Percentiles rank a stretch among this genome's conserved stretches.
Evolutionary conservation across 352 stramenopile genomes (phyloP).

Genomic region (Halophytophthora polymorphica): DNA sequence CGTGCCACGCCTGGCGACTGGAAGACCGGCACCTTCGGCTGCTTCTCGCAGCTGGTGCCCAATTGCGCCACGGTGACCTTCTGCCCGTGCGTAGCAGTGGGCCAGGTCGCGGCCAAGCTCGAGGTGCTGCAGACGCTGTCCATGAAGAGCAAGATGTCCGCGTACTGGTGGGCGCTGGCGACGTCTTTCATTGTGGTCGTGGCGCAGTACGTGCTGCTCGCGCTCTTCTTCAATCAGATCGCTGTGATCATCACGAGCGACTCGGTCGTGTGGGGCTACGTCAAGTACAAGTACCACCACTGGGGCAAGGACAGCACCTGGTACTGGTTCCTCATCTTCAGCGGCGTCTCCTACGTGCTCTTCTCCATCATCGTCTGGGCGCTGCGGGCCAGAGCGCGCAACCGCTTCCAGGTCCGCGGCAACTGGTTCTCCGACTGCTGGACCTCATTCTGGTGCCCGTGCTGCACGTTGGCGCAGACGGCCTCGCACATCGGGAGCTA

Average conservation of each 20-base stretch:
- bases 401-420: slow-evolving; percentile 13
- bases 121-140: slow-evolving; percentile 25
- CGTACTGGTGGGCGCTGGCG: slow-evolving; percentile 20
- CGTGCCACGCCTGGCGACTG: slow-evolving; percentile 12
- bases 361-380: slow-evolving; percentile 22
- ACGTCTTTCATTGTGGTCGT: slow-evolving; percentile 17
- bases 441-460: slow-evolving; percentile 25
- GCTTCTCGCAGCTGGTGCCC: slow-evolving; percentile 33
- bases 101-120: slow-evolving; percentile 31
- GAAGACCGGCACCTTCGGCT: slow-evolving; percentile 28
- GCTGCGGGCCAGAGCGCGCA: slow-evolving; percentile 11
- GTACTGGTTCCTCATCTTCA: slow-evolving; percentile 24
- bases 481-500: slow-evolving; percentile 51
- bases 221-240: slow-evolving; percentile 23
- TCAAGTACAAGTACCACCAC: slow-evolving; percentile 31
- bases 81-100: slow-evolving; percentile 34
- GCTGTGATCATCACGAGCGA: slow-evolving; percentile 18
- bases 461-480: slow-evolving; percentile 43
- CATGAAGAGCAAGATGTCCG: slow-evolving; percentile 12
- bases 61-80: slow-evolving; percentile 39
- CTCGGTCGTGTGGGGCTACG: slow-evolving; percentile 21
- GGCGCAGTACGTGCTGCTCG: slow-evolving; percentile 20
- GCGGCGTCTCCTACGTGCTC: slow-evolving; percentile 18
- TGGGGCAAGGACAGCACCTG: slow-evolving; percentile 21
- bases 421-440: slow-evolving; percentile 23